Conservation (phyloP, 23 red algal species). For the Cyanidium caldarium region DNA sequence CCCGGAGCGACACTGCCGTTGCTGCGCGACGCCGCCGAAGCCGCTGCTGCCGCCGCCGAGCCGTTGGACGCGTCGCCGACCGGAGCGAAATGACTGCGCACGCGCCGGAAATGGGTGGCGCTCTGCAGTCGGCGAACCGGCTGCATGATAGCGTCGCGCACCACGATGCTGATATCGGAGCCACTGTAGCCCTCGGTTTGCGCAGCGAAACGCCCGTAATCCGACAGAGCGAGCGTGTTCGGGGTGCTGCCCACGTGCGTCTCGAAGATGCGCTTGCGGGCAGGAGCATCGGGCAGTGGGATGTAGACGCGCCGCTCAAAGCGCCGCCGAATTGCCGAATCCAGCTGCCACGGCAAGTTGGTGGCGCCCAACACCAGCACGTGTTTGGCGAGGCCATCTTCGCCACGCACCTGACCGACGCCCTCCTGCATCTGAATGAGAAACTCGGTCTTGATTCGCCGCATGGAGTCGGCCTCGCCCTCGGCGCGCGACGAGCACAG, state of each 20-base stretch:
- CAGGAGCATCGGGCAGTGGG: constrained; percentile 69
- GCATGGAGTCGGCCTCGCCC: constrained; percentile 67
- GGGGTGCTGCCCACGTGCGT: constrained; percentile 74
- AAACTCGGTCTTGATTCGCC: constrained; percentile 97
- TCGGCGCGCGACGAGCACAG: constrained; percentile 64
- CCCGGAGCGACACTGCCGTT: neutral
- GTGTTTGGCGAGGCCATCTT: constrained; percentile 39
- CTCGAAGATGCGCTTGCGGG: constrained; percentile 66
- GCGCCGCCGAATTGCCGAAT: constrained; percentile 75
- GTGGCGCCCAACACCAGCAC: constrained; percentile 85
- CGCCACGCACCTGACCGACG: neutral
- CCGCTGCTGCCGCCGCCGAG: neutral
- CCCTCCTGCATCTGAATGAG: constrained; percentile 97
- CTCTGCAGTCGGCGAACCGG: constrained; percentile 81
- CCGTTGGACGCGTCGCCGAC: constrained; percentile 15
- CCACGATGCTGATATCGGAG: constrained; percentile 70
- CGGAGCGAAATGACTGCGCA: too few species aligned
- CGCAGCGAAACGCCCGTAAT: constrained; percentile 46
- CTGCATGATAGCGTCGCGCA: constrained; percentile 98
- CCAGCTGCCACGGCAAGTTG: constrained; percentile 91
- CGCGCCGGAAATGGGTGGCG: constrained; percentile 52
- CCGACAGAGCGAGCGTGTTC: constrained; percentile 25
- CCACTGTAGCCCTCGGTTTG: constrained; percentile 67
- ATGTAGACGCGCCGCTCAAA: constrained; percentile 97
- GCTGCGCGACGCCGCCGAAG: neutral